These are phyloP conservation scores for Lasiosphaeriaceae sp. DNA, from an alignment of 495 filamentous ascomycete genomes.

Conservation along the genomic window DNA sequence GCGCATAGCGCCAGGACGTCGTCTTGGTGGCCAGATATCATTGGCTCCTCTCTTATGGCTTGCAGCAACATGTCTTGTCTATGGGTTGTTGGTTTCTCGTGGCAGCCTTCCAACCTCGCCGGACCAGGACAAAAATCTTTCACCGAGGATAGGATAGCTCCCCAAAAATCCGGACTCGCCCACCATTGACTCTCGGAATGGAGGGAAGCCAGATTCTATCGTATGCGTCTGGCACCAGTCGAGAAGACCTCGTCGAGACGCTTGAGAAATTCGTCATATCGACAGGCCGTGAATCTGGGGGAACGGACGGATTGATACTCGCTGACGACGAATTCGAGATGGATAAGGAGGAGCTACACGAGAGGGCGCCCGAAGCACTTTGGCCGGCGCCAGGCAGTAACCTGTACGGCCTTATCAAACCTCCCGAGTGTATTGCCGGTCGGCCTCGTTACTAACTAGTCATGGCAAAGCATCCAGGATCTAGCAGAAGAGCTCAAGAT, in stretches of 20 bases:
- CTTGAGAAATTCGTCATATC: neutral
- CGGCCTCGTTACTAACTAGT: neutral
- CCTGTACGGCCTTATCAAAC: neutral
- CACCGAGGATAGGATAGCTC: too few relatives aligned
- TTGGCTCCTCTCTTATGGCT: too few relatives aligned
- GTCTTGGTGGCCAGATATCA: too few relatives aligned
- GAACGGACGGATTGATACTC: neutral
- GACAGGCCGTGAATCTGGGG: neutral
- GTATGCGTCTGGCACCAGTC: neutral
- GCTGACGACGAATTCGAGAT: neutral
- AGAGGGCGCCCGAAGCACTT: neutral
- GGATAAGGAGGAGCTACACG: neutral
- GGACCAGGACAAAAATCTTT: too few relatives aligned
- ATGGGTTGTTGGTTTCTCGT: too few relatives aligned
- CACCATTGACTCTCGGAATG: neutral
- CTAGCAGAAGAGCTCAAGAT: neutral
- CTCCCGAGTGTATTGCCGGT: neutral
- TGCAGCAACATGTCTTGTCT: too few relatives aligned
- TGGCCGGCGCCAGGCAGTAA: neutral
- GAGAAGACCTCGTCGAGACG: neutral
- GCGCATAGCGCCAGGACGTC: too few relatives aligned
- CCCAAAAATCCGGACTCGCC: too few relatives aligned
- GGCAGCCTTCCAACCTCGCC: too few relatives aligned
- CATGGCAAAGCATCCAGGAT: neutral
- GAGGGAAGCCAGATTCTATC: neutral